Evolutionary conservation across 345 rosid genomes (phyloP).

Genomic region (Eucalyptus marginata): DNA sequence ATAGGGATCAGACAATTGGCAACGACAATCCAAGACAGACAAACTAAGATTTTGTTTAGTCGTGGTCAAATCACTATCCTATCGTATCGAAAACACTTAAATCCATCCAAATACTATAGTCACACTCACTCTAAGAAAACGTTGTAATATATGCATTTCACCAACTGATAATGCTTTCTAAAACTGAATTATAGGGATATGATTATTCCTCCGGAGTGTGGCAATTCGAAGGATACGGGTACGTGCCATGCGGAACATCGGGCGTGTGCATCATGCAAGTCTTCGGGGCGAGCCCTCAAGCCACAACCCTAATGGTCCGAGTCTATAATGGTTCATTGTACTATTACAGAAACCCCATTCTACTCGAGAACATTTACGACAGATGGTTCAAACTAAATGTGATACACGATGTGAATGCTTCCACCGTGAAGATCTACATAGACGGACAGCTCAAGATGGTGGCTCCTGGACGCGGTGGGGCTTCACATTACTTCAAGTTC

Average conservation of each 20-base stretch:
- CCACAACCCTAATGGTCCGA: background rate
- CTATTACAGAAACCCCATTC: background rate
- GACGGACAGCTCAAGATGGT: background rate
- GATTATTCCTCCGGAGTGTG: background rate
- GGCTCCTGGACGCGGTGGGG: background rate
- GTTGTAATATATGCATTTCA: background rate
- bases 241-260: background rate
- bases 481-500: background rate
- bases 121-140: background rate
- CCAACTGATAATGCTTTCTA: background rate
- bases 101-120: background rate
- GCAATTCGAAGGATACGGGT: background rate
- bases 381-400: background rate
- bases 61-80: background rate
- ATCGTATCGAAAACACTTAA: background rate
- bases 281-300: background rate
- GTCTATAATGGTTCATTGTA: background rate
- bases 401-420: background rate
- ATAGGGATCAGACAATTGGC: background rate
- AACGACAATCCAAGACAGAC: background rate
- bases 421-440: background rate
- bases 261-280: background rate
- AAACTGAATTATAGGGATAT: background rate
- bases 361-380: background rate
- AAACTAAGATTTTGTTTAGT: background rate